phyloP scores from a whole-genome alignment of 2,329 filamentous ascomycete genomes.

The Coniella vitis region DNA sequence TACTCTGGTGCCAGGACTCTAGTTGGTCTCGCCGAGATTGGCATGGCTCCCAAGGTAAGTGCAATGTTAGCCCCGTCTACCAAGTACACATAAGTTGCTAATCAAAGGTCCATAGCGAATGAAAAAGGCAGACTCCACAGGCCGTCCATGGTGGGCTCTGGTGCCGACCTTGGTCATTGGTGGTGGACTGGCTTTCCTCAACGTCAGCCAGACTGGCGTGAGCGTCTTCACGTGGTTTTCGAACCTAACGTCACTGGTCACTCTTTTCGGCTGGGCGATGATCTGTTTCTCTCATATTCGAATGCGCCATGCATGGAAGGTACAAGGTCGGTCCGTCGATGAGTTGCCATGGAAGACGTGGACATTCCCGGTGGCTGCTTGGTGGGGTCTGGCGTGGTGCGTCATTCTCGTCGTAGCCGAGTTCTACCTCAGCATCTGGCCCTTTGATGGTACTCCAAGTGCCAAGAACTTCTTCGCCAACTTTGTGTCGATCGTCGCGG shows the following conservation, averaged over 20 bases:
- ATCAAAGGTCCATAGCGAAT: conserved; percentile 19
- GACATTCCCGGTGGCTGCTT: conserved; percentile 36
- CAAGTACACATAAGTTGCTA: not conserved
- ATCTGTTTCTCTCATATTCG: conserved; percentile 37
- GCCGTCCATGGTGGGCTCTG: conserved; percentile 32
- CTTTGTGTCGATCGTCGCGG: conserved; percentile 36
- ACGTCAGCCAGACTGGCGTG: conserved; percentile 32
- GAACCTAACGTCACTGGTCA: conserved; percentile 37
- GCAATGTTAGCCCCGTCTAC: not conserved
- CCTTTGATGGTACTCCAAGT: conserved; percentile 26
- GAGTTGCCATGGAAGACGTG: conserved; percentile 37
- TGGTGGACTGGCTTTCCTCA: conserved; percentile 35
- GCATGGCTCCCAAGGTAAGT: conserved; percentile 31
- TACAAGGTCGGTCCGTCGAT: conserved; percentile 28
- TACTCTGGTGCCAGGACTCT: conserved; percentile 38
- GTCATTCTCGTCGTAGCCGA: conserved; percentile 37
- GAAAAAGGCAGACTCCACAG: conserved; percentile 26
- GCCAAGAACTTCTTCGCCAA: conserved; percentile 39
- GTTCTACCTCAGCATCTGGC: conserved; percentile 41
- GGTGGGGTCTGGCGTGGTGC: conserved; percentile 37
- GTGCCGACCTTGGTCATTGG: conserved; percentile 46
- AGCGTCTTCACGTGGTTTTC: conserved; percentile 42
- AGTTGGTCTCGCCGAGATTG: conserved; percentile 35
- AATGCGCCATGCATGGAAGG: conserved; percentile 34
- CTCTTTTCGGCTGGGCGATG: conserved; percentile 36